These are phyloP conservation scores for Blastobotrys peoriensis DNA, from an alignment of 805 yeast genomes.

Conservation along the genomic window DNA sequence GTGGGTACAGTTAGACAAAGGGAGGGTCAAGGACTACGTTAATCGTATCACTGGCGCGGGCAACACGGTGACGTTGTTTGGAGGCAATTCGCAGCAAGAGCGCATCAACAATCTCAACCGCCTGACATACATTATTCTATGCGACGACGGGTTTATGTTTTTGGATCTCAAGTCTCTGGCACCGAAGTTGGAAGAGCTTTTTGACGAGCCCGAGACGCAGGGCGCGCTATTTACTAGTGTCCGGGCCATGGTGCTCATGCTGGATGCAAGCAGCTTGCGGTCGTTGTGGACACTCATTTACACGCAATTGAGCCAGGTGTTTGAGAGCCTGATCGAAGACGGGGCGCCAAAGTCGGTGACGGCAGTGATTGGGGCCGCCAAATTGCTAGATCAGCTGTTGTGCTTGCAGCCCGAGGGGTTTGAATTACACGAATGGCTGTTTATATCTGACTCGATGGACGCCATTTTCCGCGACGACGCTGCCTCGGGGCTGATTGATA, in stretches of 20 bases:
- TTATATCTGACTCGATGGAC: slow-evolving; percentile 62
- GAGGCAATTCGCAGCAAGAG: slow-evolving; percentile 66
- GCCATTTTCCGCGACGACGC: slow-evolving; percentile 41
- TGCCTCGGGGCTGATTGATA: slow-evolving; percentile 43
- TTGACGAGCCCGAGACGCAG: slow-evolving; percentile 33
- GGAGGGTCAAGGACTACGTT: slow-evolving; percentile 46
- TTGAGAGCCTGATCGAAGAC: slow-evolving; percentile 33
- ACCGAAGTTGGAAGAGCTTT: slow-evolving; percentile 39
- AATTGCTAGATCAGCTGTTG: slow-evolving; percentile 69
- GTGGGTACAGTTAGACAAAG: slow-evolving; percentile 66
- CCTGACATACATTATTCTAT: slow-evolving; percentile 55
- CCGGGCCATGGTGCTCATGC: slow-evolving; percentile 58
- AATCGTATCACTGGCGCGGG: neutral
- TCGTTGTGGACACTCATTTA: slow-evolving; percentile 65
- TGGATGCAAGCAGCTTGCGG: slow-evolving; percentile 56
- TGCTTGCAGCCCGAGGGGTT: slow-evolving; percentile 70
- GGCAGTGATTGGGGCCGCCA: slow-evolving; percentile 50
- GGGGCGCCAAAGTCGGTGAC: slow-evolving; percentile 10
- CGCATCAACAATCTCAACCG: slow-evolving; percentile 50
- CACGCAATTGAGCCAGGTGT: slow-evolving; percentile 51
- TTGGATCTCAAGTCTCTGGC: slow-evolving; percentile 45
- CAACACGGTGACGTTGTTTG: slow-evolving; percentile 50
- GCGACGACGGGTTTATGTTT: slow-evolving; percentile 49
- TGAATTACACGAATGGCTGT: slow-evolving; percentile 78
- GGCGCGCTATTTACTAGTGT: slow-evolving; percentile 50